Evolutionary conservation across 1,139 yeast species (phyloP).

Genomic region (Scheffersomyces cryptocercus): DNA sequence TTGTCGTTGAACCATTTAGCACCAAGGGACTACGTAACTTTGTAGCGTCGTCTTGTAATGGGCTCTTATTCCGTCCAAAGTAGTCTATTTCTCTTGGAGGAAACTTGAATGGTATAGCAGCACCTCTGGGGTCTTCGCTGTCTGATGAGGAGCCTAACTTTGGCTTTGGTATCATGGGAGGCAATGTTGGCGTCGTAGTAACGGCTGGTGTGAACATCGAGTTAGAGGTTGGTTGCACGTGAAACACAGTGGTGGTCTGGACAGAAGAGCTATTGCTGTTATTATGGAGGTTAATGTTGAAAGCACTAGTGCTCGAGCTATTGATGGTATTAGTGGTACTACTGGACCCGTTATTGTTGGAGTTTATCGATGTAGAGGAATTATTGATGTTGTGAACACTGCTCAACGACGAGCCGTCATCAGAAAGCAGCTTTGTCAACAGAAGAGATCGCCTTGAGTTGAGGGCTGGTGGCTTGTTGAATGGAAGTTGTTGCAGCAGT

Average conservation of each 20-base stretch:
- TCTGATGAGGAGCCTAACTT: not conserved
- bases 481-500: not conserved
- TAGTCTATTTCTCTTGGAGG: not conserved
- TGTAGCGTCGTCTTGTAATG: not conserved
- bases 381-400: not conserved
- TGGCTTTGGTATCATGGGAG: conserved; percentile 12
- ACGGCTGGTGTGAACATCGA: conserved; percentile 13
- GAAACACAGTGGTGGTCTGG: conserved; percentile 10
- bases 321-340: not conserved
- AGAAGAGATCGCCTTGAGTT: not conserved
- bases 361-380: not conserved
- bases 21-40: not conserved
- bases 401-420: not conserved
- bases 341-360: not conserved
- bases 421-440: not conserved
- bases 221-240: conserved; percentile 2
- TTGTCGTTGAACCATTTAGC: not conserved
- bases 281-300: not conserved
- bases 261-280: conserved; percentile 6
- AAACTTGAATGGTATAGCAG: not conserved
- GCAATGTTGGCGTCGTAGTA: conserved; percentile 18
- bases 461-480: not conserved
- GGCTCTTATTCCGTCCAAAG: no score
- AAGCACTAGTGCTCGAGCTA: not conserved
- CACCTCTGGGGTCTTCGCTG: not conserved